Base-by-base conservation (phyloP, 139 green algal genomes). In the Closterium sp. region DNA sequence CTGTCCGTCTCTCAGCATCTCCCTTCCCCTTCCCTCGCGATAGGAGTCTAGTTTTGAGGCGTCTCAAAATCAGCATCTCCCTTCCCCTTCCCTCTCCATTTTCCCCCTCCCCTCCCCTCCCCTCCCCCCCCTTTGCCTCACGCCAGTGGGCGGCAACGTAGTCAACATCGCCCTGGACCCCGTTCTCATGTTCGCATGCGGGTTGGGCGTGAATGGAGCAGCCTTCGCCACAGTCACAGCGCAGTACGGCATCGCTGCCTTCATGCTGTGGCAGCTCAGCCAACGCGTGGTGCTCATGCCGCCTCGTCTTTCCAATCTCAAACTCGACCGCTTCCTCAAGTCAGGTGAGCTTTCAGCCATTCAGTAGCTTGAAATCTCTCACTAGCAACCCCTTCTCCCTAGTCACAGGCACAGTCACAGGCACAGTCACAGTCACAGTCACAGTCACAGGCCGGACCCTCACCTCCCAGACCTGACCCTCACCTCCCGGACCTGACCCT, bases 191-290 rank as follows among this genome's bases (percentile, higher is more conserved):
- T 94, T 94, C 43, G 33, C 34, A 30, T 88, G 25, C 85, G 91
- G 91, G 43, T 55, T 93, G 64, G 92, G 92, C 32, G 85, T 94
- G 1, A 33, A 33, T 1, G 92, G 92, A 1, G 92, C 92, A 25
- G 92, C 92, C 8, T 36, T 92, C 33, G 92, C 92, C 36, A 94
- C 92, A 30, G 91, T 94, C 32, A 43, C 84, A 34, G 94, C 91
- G 30, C 84, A 94, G 92, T 94, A 92, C 89, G 8, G 81, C 28
- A 90, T 93, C 35, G 81, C 89, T 7, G 87, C 36, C 34, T 31
- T 90, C 19, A 87, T 93, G 34, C 87, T 90, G 85, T 90, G 84
- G 89, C 34, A 21, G 28, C 36, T 94, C 33, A 33, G 31, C 23
- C 33, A 84, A 9, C 55, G 69, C 10, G 89, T 89, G 33, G 89